Conservation (phyloP, 2,329 filamentous ascomycete species). For the Sclerotiophoma versabilis region DNA sequence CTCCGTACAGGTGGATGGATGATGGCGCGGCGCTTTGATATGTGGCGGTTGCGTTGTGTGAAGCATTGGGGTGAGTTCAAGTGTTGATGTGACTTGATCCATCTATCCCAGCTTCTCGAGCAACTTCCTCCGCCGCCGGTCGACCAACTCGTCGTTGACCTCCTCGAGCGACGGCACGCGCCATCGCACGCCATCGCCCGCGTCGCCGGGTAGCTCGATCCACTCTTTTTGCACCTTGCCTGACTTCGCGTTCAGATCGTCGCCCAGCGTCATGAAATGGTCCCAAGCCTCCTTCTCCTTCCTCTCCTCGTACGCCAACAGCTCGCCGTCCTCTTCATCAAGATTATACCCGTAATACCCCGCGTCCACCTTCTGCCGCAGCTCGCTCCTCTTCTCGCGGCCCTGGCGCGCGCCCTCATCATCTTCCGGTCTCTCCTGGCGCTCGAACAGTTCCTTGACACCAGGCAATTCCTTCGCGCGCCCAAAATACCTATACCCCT, state of each 20-base stretch:
- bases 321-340: slow-evolving; percentile 84
- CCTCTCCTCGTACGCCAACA: slow-evolving; percentile 80
- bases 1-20: too few relatives aligned
- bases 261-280: slow-evolving; percentile 66
- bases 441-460: slow-evolving; percentile 80
- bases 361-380: slow-evolving; percentile 83
- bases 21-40: too few relatives aligned
- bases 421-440: slow-evolving; percentile 43
- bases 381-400: slow-evolving; percentile 71
- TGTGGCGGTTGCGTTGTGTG: too few relatives aligned
- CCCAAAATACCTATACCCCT: slow-evolving; percentile 87
- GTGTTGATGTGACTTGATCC: too few relatives aligned
- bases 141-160: slow-evolving; percentile 92
- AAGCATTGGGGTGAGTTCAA: too few relatives aligned
- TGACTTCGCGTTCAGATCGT: slow-evolving; percentile 48
- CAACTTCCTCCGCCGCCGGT: slow-evolving; percentile 81
- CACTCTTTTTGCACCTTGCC: slow-evolving; percentile 59
- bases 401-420: slow-evolving; percentile 67
- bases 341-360: slow-evolving; percentile 95
- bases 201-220: slow-evolving; percentile 86
- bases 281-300: slow-evolving; percentile 85
- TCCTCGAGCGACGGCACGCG: slow-evolving; percentile 84
- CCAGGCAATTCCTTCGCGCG: slow-evolving; percentile 88
- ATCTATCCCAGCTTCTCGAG: slow-evolving; percentile 76
- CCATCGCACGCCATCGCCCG: slow-evolving; percentile 83